phyloP scores from a whole-genome alignment of 208 protist genomes.

The Wallacemonas sp. region DNA sequence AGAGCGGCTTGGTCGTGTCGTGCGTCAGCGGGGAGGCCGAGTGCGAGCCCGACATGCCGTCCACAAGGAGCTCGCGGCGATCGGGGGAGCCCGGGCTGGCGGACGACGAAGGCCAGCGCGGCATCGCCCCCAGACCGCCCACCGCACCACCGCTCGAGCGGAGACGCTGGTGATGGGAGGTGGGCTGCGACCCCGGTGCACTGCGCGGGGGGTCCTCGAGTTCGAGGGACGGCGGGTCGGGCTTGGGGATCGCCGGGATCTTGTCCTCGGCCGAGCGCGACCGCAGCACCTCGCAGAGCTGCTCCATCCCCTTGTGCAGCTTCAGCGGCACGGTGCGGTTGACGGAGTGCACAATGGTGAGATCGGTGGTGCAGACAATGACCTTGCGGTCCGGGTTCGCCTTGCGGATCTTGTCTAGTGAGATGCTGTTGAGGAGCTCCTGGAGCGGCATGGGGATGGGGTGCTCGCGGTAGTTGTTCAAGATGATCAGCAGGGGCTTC shows the following conservation, averaged over 20 bases:
- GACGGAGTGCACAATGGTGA: slow-evolving; percentile 64
- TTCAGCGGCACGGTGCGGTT: slow-evolving; percentile 39
- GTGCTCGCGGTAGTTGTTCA: slow-evolving; percentile 77
- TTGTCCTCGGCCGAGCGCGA: background rate
- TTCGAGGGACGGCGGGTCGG: slow-evolving; percentile 2
- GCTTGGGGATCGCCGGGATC: slow-evolving; percentile 30
- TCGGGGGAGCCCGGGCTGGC: no score
- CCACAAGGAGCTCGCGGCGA: no score
- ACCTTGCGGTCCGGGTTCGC: slow-evolving; percentile 36
- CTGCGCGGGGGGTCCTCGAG: background rate
- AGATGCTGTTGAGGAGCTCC: slow-evolving; percentile 29
- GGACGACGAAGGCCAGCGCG: no score
- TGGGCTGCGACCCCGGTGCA: background rate
- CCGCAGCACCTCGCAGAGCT: slow-evolving; percentile 51
- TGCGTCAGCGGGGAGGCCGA: background rate
- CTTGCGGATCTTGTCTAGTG: slow-evolving; percentile 47
- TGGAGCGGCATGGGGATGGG: slow-evolving; percentile 36
- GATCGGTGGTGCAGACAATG: slow-evolving; percentile 68
- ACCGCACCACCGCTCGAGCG: background rate
- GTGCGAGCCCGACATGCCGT: background rate
- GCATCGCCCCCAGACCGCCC: no score
- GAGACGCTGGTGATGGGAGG: background rate
- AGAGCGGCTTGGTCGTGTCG: background rate
- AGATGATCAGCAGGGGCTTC: slow-evolving; percentile 72
- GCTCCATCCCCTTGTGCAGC: slow-evolving; percentile 42